phyloP scores from a whole-genome alignment of 257 asterid genomes.

The Solanum chilense region DNA sequence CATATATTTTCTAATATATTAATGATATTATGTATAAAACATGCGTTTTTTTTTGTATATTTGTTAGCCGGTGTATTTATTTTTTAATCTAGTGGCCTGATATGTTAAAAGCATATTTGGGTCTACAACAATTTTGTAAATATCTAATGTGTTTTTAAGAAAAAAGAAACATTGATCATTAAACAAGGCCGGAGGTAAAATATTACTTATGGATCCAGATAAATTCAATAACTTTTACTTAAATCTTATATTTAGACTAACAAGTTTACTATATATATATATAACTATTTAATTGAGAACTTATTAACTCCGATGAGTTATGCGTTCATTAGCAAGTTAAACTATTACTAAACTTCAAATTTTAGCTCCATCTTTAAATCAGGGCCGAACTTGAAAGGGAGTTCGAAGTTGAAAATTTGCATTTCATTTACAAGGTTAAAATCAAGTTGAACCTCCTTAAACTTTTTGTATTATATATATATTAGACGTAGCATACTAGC shows the following conservation, averaged over 20 bases:
- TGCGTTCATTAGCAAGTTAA: not conserved
- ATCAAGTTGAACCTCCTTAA: not conserved
- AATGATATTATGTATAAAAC: not conserved
- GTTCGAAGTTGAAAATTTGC: not conserved
- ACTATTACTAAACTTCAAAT: not conserved
- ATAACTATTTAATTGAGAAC: not conserved
- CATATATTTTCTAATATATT: not conserved
- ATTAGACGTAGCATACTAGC: too few species aligned
- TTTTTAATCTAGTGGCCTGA: not conserved
- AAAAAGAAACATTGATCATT: not conserved
- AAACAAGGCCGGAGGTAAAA: not conserved
- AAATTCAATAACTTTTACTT: not conserved
- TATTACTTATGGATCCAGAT: not conserved
- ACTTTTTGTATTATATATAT: too few species aligned
- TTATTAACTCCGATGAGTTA: not conserved
- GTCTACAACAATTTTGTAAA: not conserved
- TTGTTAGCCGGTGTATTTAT: not conserved
- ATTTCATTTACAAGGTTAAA: not conserved
- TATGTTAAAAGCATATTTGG: not conserved
- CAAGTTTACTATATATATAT: too few species aligned
- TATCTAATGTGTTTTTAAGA: not conserved
- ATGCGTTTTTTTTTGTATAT: not conserved
- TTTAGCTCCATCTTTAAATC: not conserved
- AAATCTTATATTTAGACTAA: not conserved
- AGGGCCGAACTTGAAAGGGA: not conserved